Percentiles rank a stretch among this genome's conserved stretches.
These are phyloP conservation scores for Coniella lustricola DNA, from an alignment of 2,329 filamentous ascomycete genomes.

Conservation along the genomic window DNA sequence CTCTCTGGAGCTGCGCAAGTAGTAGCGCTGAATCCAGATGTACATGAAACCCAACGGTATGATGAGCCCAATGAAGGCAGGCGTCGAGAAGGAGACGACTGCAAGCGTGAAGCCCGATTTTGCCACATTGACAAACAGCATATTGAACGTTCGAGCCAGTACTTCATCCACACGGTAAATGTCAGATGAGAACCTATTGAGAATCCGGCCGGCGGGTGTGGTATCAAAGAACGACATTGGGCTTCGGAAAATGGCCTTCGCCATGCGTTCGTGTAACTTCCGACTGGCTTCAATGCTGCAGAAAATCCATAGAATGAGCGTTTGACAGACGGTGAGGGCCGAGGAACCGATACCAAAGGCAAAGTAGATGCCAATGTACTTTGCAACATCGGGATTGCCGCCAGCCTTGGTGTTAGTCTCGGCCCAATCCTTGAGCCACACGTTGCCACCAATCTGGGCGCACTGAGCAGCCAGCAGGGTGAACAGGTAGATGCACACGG, in stretches of 20 bases:
- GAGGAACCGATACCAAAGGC: conserved; percentile 86
- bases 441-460: conserved; percentile 71
- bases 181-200: conserved; percentile 91
- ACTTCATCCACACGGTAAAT: conserved; percentile 85
- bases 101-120: conserved; percentile 75
- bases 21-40: conserved; percentile 93
- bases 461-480: conserved; percentile 75
- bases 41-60: conserved; percentile 76
- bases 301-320: conserved; percentile 96
- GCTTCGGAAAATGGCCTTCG: conserved; percentile 90
- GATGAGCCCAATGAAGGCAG: conserved; percentile 72
- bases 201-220: conserved; percentile 88
- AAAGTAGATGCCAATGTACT: conserved; percentile 93
- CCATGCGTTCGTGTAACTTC: conserved; percentile 96
- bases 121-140: conserved; percentile 75
- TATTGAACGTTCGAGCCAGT: conserved; percentile 93
- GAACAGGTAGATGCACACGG: conserved; percentile 72
- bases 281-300: conserved; percentile 98
- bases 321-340: conserved; percentile 80
- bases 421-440: conserved; percentile 94
- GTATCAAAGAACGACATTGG: conserved; percentile 99
- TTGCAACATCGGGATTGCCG: conserved; percentile 69
- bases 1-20: conserved; percentile 90
- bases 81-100: conserved; percentile 76
- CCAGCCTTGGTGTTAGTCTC: conserved; percentile 65